A percentile compares a stretch with the other conserved stretches of the same genome.
Conservation (phyloP, 495 filamentous ascomycete genomes). For the Penicillium atrosanguineum region DNA sequence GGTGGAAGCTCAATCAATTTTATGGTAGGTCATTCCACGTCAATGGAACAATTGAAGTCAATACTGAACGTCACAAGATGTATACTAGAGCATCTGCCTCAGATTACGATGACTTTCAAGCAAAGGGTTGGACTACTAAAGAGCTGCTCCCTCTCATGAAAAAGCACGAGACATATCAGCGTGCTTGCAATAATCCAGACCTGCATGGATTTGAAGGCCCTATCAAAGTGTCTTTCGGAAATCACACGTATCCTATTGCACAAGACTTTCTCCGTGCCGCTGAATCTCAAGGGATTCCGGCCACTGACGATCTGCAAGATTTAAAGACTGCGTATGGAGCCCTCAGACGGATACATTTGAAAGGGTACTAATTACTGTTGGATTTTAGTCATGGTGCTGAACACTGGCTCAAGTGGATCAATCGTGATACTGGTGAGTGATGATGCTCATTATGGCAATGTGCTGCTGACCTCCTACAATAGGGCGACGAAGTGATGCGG, state of each 20-base stretch:
- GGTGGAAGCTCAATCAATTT: constrained; percentile 82
- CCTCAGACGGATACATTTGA: background rate
- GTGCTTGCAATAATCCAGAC: constrained; percentile 70
- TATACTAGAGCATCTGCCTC: constrained; percentile 80
- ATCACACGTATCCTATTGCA: constrained; percentile 68
- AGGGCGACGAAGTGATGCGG: constrained; percentile 60
- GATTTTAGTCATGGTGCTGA: constrained; percentile 33
- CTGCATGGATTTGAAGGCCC: constrained; percentile 77
- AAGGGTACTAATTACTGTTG: background rate
- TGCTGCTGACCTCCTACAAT: constrained; percentile 2
- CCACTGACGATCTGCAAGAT: constrained; percentile 68
- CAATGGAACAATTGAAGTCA: too few relatives aligned
- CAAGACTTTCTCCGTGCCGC: constrained; percentile 79
- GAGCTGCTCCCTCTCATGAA: constrained; percentile 78
- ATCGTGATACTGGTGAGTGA: constrained; percentile 54
- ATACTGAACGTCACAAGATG: constrained; percentile 51
- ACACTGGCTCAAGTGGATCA: constrained; percentile 65
- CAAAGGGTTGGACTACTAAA: constrained; percentile 77
- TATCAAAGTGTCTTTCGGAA: constrained; percentile 84
- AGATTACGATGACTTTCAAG: constrained; percentile 82
- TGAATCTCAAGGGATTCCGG: constrained; percentile 73
- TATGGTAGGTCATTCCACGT: constrained; percentile 50
- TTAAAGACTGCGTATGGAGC: constrained; percentile 55
- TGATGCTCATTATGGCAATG: background rate
- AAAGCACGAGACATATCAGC: constrained; percentile 83